Conservation (phyloP, 108 stramenopile genomes). For the Fistulifera pelliculosa region DNA sequence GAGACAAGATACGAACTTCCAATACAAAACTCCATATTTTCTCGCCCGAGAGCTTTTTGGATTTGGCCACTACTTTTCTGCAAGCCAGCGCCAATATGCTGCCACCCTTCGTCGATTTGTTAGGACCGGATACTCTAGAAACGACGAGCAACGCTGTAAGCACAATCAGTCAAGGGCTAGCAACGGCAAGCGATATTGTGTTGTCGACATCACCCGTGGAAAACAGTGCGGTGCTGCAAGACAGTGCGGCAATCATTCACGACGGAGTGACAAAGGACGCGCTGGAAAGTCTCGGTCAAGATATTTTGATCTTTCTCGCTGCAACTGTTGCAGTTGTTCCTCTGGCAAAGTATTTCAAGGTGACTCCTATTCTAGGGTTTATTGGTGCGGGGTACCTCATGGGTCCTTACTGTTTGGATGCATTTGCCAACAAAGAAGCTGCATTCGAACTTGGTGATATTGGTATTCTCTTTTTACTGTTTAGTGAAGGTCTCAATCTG, state of each 20-base stretch:
- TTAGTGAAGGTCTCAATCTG: slow-evolving; percentile 63
- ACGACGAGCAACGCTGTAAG: neutral
- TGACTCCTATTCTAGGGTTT: slow-evolving; percentile 65
- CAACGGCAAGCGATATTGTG: neutral
- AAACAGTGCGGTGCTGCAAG: too few species aligned
- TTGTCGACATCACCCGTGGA: slow-evolving; percentile 26
- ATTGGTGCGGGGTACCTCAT: slow-evolving; percentile 42
- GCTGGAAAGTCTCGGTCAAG: slow-evolving; percentile 45
- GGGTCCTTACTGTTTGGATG: slow-evolving; percentile 53
- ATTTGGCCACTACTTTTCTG: neutral
- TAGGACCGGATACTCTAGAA: neutral
- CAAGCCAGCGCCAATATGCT: neutral
- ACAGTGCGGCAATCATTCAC: too few species aligned
- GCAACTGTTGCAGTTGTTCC: slow-evolving; percentile 55
- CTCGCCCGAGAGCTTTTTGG: too few species aligned
- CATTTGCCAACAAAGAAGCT: slow-evolving; percentile 50
- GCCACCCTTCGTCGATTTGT: neutral
- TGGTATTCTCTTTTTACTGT: slow-evolving; percentile 71
- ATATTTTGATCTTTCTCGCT: slow-evolving; percentile 50
- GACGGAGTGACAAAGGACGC: slow-evolving; percentile 11
- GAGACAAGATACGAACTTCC: too few species aligned
- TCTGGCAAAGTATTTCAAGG: slow-evolving; percentile 17
- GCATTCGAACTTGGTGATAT: slow-evolving; percentile 69
- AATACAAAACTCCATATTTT: too few species aligned
- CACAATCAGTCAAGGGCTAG: neutral